Conservation (phyloP, 2,329 filamentous ascomycete species). For the Pseudocercospora cruenta region DNA sequence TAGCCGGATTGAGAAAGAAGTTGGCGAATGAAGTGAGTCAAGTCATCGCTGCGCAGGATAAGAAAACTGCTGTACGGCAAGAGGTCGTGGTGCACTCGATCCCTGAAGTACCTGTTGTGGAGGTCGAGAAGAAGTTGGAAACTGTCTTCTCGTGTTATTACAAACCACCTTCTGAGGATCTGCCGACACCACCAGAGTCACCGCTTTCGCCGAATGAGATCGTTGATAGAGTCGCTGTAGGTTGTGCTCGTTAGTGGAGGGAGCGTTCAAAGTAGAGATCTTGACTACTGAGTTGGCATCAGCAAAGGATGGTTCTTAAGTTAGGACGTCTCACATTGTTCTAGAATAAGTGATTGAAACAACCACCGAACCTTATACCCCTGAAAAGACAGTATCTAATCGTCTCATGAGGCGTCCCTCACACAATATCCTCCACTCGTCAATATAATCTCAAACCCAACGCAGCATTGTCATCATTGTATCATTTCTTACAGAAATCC, state of each 20-base stretch:
- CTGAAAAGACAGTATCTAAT: too few relatives aligned
- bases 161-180: constrained; percentile 16
- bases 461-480: too few relatives aligned
- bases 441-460: too few relatives aligned
- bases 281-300: too few relatives aligned
- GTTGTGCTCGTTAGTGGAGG: background rate
- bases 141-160: constrained; percentile 36
- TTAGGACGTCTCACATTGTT: too few relatives aligned
- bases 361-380: too few relatives aligned
- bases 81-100: constrained; percentile 8
- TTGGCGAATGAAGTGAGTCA: constrained; percentile 20
- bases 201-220: constrained; percentile 18
- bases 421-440: too few relatives aligned
- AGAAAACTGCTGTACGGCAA: background rate
- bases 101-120: constrained; percentile 9
- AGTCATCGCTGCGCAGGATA: background rate
- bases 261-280: too few relatives aligned
- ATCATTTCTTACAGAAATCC: too few relatives aligned
- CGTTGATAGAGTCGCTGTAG: constrained; percentile 7
- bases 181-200: constrained; percentile 27
- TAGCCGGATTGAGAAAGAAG: constrained; percentile 23
- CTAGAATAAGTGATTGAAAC: too few relatives aligned
- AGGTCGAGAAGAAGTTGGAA: constrained; percentile 24
- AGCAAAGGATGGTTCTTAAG: too few relatives aligned
- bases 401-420: too few relatives aligned